Conservation (phyloP, 73 alveolate genomes). For the Diophrys sp. region DNA sequence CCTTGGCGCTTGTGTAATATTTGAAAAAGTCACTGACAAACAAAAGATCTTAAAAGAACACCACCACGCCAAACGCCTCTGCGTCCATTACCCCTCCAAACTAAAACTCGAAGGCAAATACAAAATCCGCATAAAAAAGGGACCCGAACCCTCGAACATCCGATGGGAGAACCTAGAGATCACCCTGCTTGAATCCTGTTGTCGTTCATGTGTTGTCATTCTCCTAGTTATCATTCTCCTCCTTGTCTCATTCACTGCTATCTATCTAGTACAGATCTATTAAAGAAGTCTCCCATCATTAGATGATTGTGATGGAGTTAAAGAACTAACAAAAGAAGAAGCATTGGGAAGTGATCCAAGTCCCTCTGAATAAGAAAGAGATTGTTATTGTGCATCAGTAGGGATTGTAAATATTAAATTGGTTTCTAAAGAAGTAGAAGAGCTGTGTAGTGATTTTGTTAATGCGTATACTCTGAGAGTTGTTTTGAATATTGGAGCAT, state of each 20-base stretch:
- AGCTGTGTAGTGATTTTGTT: conserved; percentile 5
- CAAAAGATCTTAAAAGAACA: neutral
- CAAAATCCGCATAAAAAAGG: neutral
- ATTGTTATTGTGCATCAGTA: conserved; percentile 12
- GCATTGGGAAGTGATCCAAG: neutral
- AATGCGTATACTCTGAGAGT: conserved; percentile 1
- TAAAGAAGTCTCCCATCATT: neutral
- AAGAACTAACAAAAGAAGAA: neutral
- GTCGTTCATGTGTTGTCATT: conserved; percentile 2
- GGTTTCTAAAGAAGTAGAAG: neutral
- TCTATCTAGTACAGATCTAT: conserved; percentile 1
- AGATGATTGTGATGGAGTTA: neutral
- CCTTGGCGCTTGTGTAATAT: conserved; percentile 22
- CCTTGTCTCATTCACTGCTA: neutral
- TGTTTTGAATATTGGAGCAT: conserved; percentile 12
- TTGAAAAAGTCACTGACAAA: conserved; percentile 10
- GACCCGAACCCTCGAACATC: conserved; percentile 22
- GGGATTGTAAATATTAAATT: neutral
- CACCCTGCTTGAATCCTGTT: conserved; percentile 1
- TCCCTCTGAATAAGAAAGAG: neutral
- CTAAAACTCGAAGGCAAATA: neutral
- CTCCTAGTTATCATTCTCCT: conserved; percentile 3
- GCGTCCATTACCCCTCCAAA: neutral
- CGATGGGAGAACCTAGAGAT: conserved; percentile 30
- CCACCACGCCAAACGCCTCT: neutral